These are phyloP conservation scores for Ceratopteris richardii DNA, from an alignment of 75 land plant genomes.

Conservation along the genomic window DNA sequence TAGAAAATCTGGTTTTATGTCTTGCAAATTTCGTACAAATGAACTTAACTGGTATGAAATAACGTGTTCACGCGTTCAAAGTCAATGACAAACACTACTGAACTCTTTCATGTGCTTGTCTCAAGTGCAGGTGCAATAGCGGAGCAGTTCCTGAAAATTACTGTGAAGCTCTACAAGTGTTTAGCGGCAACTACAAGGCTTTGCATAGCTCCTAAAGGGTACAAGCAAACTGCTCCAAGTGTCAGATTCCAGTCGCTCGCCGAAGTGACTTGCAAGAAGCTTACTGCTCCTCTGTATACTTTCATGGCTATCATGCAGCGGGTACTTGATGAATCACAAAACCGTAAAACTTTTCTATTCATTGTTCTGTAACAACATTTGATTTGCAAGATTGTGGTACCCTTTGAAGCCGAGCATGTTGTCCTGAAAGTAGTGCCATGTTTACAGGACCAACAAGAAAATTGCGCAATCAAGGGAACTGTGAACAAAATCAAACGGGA, in stretches of 20 bases:
- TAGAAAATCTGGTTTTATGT: conserved; percentile 49
- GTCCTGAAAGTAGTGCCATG: too few species aligned
- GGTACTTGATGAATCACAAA: too few species aligned
- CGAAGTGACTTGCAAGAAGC: conserved; percentile 72
- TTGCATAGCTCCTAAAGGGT: conserved; percentile 80
- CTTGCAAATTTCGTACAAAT: conserved; percentile 56
- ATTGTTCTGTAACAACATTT: not conserved
- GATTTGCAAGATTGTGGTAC: too few species aligned
- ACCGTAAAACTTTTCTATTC: not conserved
- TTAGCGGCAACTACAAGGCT: conserved; percentile 70
- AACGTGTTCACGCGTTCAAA: not conserved
- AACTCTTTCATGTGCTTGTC: not conserved
- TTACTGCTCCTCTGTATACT: conserved; percentile 67
- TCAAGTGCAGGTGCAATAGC: conserved; percentile 48
- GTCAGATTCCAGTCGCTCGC: conserved; percentile 64
- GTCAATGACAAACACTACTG: too few species aligned
- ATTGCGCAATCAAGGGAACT: conserved; percentile 29
- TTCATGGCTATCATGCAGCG: conserved; percentile 71
- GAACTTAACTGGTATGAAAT: conserved; percentile 53
- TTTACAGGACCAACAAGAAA: conserved; percentile 66
- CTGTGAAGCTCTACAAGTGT: conserved; percentile 63
- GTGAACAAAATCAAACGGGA: conserved; percentile 74
- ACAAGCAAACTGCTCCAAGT: conserved; percentile 54
- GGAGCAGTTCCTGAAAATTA: conserved; percentile 63
- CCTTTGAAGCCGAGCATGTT: too few species aligned